Conservation (phyloP, 2,329 filamentous ascomycete species). For the Zymoseptoria ardabiliae region DNA sequence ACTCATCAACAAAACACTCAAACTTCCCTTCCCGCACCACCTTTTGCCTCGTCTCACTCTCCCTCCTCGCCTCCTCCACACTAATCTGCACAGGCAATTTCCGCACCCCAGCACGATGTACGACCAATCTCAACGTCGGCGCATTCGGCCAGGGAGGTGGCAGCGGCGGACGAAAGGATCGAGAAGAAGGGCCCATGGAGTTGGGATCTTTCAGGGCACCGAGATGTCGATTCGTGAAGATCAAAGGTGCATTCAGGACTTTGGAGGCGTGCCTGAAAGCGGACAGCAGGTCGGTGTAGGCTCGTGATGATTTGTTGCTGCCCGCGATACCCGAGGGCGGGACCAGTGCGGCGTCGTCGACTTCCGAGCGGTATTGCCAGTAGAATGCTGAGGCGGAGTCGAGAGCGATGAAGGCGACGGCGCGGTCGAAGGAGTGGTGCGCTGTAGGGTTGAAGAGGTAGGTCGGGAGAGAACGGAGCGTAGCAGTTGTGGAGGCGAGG, state of each 20-base stretch:
- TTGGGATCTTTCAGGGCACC: slow-evolving; percentile 5
- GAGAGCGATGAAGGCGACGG: slow-evolving; percentile 46
- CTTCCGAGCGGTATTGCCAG: slow-evolving; percentile 45
- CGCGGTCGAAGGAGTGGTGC: slow-evolving; percentile 42
- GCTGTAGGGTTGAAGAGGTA: slow-evolving; percentile 42
- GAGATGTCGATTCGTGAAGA: slow-evolving; percentile 21
- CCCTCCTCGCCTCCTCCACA: slow-evolving; percentile 32
- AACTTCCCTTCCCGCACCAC: slow-evolving; percentile 33
- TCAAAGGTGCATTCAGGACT: slow-evolving; percentile 19
- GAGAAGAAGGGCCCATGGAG: slow-evolving; percentile 2
- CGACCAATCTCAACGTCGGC: slow-evolving; percentile 27
- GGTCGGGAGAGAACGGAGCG: slow-evolving; percentile 38
- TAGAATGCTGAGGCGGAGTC: slow-evolving; percentile 51
- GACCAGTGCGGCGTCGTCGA: slow-evolving; percentile 21
- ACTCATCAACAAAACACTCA: slow-evolving; percentile 25
- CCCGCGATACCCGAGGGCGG: slow-evolving; percentile 2
- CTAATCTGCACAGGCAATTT: slow-evolving; percentile 34
- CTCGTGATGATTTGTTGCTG: background rate
- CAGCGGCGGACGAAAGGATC: slow-evolving; percentile 17
- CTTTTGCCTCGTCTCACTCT: slow-evolving; percentile 30
- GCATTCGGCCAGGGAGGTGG: slow-evolving; percentile 28
- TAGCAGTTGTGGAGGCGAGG: slow-evolving; percentile 43
- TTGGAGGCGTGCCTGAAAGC: slow-evolving; percentile 13
- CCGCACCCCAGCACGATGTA: slow-evolving; percentile 29
- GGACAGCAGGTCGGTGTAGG: slow-evolving; percentile 16